Evolutionary conservation across 176 grass and related monocot species (phyloP).

Genomic region (Aechmea fasciata): DNA sequence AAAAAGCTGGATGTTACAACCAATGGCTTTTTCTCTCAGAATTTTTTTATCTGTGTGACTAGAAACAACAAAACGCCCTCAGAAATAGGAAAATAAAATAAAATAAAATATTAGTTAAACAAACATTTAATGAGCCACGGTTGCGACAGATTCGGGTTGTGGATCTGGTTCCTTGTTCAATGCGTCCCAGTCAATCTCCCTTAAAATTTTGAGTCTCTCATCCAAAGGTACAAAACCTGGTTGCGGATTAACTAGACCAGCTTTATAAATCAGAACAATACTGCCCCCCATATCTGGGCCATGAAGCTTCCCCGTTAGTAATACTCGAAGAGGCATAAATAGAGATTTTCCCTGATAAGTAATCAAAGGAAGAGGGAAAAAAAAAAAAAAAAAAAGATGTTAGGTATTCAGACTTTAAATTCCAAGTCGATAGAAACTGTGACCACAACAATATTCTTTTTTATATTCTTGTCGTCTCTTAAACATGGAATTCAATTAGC

Average conservation of each 20-base stretch:
- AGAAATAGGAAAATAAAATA: no score
- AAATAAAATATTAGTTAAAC: no score
- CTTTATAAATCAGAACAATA: conserved; percentile 69
- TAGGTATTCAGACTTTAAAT: no score
- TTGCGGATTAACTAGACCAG: conserved; percentile 34
- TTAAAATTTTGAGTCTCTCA: conserved; percentile 72
- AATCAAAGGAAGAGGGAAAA: not conserved
- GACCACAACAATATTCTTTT: no score
- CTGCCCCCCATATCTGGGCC: conserved; percentile 76
- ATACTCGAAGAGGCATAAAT: conserved; percentile 75
- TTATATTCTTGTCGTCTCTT: no score
- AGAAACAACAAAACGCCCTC: no score
- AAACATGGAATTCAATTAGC: no score
- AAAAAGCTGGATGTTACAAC: no score
- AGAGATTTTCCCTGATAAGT: conserved; percentile 56
- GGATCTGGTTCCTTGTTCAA: conserved; percentile 35
- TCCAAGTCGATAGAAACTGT: no score
- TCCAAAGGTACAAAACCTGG: conserved; percentile 54
- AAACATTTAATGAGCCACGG: conserved; percentile 18
- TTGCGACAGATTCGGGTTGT: conserved; percentile 30
- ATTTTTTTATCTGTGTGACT: no score
- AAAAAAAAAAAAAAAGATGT: no score
- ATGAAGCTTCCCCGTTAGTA: conserved; percentile 85
- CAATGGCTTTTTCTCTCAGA: no score
- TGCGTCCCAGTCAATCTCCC: conserved; percentile 60